phyloP scores from a whole-genome alignment of 1,139 yeast species.

The Hemisphaericaspora subhashii region DNA sequence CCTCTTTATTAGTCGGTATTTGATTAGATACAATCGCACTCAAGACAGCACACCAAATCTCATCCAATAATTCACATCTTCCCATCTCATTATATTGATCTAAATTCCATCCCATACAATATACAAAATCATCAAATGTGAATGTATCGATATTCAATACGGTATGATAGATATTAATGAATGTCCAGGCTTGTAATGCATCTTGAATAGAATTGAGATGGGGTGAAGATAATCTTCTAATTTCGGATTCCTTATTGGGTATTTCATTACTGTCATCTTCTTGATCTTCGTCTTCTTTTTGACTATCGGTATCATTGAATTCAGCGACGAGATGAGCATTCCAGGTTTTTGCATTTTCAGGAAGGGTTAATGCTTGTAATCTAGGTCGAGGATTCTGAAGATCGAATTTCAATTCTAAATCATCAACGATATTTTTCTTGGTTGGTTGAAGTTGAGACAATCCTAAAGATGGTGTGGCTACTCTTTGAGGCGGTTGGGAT shows the following conservation, averaged over 20 bases:
- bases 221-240: constrained; percentile 19
- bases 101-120: constrained; percentile 58
- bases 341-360: constrained; percentile 32
- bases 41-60: constrained; percentile 67
- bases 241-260: constrained; percentile 9
- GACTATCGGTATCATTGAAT: constrained; percentile 20
- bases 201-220: constrained; percentile 28
- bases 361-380: constrained; percentile 27
- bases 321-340: constrained; percentile 24
- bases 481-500: background rate
- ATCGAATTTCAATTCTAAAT: constrained; percentile 38
- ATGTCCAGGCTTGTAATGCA: constrained; percentile 71
- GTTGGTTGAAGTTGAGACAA: constrained; percentile 36
- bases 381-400: constrained; percentile 39
- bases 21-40: constrained; percentile 45
- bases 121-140: constrained; percentile 76
- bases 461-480: constrained; percentile 9
- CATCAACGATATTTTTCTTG: constrained; percentile 39
- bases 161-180: constrained; percentile 67
- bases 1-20: constrained; percentile 26
- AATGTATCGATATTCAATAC: constrained; percentile 68
- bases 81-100: constrained; percentile 44
- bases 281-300: constrained; percentile 16
- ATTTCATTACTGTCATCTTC: constrained; percentile 6
- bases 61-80: constrained; percentile 60